These are phyloP conservation scores for Carnegiea gigantea DNA, from an alignment of 179 eudicot species.

Conservation along the genomic window DNA sequence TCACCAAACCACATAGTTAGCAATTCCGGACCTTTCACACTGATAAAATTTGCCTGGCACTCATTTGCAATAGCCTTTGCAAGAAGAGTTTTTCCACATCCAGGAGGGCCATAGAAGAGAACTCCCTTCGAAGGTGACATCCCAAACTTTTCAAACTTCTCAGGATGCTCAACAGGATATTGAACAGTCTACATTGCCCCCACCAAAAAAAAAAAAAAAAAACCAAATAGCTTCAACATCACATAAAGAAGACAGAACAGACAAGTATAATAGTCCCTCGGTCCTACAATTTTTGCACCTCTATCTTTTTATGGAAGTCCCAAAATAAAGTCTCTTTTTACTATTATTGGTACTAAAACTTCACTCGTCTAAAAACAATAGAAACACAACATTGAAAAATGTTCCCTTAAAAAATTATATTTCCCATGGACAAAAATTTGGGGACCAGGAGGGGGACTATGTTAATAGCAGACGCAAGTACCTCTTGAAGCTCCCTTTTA, in stretches of 20 bases:
- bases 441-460: no score
- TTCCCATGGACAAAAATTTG: no score
- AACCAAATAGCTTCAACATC: not conserved
- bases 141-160: conserved; percentile 86
- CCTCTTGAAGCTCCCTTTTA: conserved; percentile 91
- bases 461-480: conserved; percentile 14
- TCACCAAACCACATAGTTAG: conserved; percentile 95
- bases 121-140: conserved; percentile 93
- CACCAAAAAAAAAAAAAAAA: not conserved
- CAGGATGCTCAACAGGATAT: conserved; percentile 93
- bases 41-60: conserved; percentile 83
- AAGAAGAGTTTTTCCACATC: conserved; percentile 79
- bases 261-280: not conserved
- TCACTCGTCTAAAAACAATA: no score
- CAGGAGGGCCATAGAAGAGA: conserved; percentile 89
- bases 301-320: no score
- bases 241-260: not conserved
- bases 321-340: no score
- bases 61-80: conserved; percentile 93
- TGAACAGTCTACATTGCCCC: conserved; percentile 63
- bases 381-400: no score
- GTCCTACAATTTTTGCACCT: no score
- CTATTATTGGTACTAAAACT: no score
- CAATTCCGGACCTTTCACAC: conserved; percentile 81
- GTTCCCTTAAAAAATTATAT: no score